These are phyloP conservation scores for Pseudofabraea citricarpa DNA, from an alignment of 2,329 filamentous ascomycete species.

Conservation along the genomic window DNA sequence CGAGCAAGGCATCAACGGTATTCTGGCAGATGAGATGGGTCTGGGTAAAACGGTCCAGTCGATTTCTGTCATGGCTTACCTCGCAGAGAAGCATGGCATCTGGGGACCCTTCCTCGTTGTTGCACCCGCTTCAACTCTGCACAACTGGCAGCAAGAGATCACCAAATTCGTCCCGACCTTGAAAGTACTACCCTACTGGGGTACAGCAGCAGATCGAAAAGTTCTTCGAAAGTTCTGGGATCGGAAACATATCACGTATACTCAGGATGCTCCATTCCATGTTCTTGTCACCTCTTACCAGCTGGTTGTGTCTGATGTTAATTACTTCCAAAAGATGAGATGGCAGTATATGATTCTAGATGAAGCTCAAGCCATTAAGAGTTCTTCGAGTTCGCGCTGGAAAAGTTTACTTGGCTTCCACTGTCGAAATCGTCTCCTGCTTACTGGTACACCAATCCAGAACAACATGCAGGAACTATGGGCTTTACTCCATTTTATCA, in stretches of 20 bases:
- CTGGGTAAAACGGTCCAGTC: slow-evolving; percentile 98
- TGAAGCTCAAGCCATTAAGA: slow-evolving; percentile 98
- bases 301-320: slow-evolving; percentile 89
- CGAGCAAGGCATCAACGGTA: slow-evolving; percentile 99
- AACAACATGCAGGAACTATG: slow-evolving; percentile 99
- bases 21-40: slow-evolving; percentile 98
- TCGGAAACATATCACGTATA: slow-evolving; percentile 93
- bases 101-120: slow-evolving; percentile 98
- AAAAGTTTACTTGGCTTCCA: slow-evolving; percentile 92
- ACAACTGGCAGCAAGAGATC: slow-evolving; percentile 99
- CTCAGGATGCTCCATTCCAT: slow-evolving; percentile 88
- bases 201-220: slow-evolving; percentile 88
- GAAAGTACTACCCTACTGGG: slow-evolving; percentile 97
- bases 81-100: slow-evolving; percentile 94
- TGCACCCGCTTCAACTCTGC: slow-evolving; percentile 88
- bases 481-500: slow-evolving; percentile 97
- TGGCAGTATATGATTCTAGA: slow-evolving; percentile 99
- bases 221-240: slow-evolving; percentile 99
- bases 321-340: slow-evolving; percentile 98
- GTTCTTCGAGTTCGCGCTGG: slow-evolving; percentile 92
- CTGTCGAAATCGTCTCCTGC: slow-evolving; percentile 86
- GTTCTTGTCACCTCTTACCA: slow-evolving; percentile 97
- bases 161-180: slow-evolving; percentile 89
- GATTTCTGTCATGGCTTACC: slow-evolving; percentile 98
- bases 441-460: slow-evolving; percentile 96